Evolutionary conservation across 2,329 filamentous ascomycete genomes (phyloP).

Genomic region (Curvularia lunata): DNA sequence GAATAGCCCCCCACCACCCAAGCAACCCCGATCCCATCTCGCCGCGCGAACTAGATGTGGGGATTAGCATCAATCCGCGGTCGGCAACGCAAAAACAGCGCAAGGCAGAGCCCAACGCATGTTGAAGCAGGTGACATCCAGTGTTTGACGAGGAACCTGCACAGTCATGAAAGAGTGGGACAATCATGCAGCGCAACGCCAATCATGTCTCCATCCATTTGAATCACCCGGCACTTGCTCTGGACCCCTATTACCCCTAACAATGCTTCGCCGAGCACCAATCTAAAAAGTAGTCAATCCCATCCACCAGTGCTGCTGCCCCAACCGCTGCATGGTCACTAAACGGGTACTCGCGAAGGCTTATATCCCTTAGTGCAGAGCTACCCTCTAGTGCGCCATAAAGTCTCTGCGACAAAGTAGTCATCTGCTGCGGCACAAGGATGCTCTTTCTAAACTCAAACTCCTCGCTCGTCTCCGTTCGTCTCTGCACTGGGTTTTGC

Average conservation of each 20-base stretch:
- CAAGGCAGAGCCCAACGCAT: not conserved
- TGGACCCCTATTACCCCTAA: not conserved
- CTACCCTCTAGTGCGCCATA: constrained; percentile 33
- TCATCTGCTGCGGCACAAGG: constrained; percentile 33
- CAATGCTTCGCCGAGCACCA: constrained; percentile 24
- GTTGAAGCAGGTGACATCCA: not conserved
- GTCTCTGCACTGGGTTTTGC: constrained; percentile 32
- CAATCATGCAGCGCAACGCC: not conserved
- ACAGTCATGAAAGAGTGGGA: constrained; percentile 5
- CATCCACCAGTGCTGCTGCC: constrained; percentile 36
- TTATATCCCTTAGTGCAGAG: constrained; percentile 33
- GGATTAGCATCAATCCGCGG: not conserved
- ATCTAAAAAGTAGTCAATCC: constrained; percentile 45
- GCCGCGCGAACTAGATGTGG: not conserved
- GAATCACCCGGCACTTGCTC: not conserved
- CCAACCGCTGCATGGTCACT: constrained; percentile 44
- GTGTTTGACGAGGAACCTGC: not conserved
- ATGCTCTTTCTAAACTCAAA: constrained; percentile 37
- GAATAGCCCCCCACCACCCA: not conserved
- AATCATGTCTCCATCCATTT: constrained; percentile 1
- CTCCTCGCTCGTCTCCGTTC: constrained; percentile 37
- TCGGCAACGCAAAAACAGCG: not conserved
- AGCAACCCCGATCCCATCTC: not conserved
- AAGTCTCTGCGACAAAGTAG: constrained; percentile 28
- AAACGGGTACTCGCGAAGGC: constrained; percentile 39